Evolutionary conservation across 2,329 filamentous ascomycete genomes (phyloP), one percentile per base, ranked within the genome.

Genomic region (Colletotrichum eremochloae): DNA sequence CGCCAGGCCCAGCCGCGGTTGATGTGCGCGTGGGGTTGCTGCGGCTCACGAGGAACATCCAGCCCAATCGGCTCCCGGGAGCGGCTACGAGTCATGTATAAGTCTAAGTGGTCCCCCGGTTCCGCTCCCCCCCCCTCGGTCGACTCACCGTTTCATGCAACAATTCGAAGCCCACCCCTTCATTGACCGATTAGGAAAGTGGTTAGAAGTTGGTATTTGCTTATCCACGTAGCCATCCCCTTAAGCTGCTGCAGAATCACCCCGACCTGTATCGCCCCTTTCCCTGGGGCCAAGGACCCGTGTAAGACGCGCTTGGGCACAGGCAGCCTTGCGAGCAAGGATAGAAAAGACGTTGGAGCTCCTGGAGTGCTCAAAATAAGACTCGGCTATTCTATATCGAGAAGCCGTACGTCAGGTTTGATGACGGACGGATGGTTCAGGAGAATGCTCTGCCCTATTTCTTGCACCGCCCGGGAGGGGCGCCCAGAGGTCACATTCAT

Each of bases 401-500:
- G 48, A 33, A 14, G 18, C 20, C 15, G 5, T 4, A 18, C 18
- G 15, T 64, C 38, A n/a, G 42, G 55, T 65, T 56, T 65, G 55
- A 65, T 72, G 57, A 56, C 70, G 46, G 20, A 24, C 67, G 63
- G 63, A 55, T 42, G 48, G 61, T 52, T 52, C 40, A 65, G 61
- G 69, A 38, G 42, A 29, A 31, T 24, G 36, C 67, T 33, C 48
- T 52, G 40, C 40, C n/a, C 38, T 18, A n/a, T 53, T 31, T 31
- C 40, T 14, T 64, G 69, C 69, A 72, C 69, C 53, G 69, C 66
- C 69, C 33, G 7, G 69, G 18, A 60, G 55, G 66, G 66, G 69
- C 69, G 48, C 69, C 66, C 52, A 72, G 70, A 72, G 40, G 66
- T 72, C 46, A 42, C 70, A 70, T 65, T 18, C 50, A 62, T 71